Evolutionary conservation across 2,329 filamentous ascomycete species (phyloP).

Genomic region (Alternaria sp.): DNA sequence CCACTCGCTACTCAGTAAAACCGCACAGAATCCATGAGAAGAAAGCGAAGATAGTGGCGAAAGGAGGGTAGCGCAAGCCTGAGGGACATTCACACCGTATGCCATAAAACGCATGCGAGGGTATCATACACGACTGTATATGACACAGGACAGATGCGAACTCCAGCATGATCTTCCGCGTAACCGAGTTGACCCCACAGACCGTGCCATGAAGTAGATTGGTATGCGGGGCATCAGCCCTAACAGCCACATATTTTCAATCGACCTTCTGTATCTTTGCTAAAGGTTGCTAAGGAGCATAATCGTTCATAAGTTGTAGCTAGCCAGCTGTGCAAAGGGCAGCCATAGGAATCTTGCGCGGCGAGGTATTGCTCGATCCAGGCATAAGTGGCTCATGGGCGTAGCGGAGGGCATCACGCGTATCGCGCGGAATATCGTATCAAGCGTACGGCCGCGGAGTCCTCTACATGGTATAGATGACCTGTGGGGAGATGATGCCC

Average conservation of each 20-base stretch:
- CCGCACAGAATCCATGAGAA: background rate
- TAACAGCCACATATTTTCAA: background rate
- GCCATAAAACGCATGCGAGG: background rate
- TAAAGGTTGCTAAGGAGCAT: background rate
- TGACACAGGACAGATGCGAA: background rate
- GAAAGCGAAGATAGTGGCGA: background rate
- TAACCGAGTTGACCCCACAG: slow-evolving; percentile 5
- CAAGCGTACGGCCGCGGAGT: background rate
- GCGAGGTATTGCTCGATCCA: background rate
- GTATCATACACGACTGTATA: background rate
- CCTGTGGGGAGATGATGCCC: background rate
- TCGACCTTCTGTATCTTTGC: background rate
- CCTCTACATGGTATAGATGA: background rate
- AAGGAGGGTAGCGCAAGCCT: background rate
- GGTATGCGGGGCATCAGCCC: slow-evolving; percentile 14
- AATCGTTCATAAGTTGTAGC: background rate
- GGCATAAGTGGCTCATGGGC: background rate
- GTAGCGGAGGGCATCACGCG: background rate
- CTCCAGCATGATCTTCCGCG: background rate
- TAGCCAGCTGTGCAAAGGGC: background rate
- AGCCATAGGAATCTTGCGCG: background rate
- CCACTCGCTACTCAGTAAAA: background rate
- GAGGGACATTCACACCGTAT: background rate
- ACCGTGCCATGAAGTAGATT: slow-evolving; percentile 4
- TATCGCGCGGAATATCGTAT: background rate